Conservation (phyloP, 176 grass and related monocot genomes). For the Aegilops tauschii region DNA sequence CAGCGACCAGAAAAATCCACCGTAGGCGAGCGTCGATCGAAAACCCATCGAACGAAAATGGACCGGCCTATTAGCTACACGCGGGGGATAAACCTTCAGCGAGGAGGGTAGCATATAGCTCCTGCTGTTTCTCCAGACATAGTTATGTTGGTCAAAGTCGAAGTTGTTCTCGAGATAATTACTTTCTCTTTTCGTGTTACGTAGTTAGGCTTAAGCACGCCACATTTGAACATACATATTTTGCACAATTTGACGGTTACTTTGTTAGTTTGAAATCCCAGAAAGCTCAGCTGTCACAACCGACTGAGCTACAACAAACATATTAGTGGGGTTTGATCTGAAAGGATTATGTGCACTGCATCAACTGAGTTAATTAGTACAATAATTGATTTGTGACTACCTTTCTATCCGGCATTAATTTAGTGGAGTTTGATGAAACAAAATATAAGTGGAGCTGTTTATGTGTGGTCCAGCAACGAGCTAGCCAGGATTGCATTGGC, state of each 20-base stretch:
- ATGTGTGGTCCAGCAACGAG: constrained; percentile 22
- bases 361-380: background rate
- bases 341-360: background rate
- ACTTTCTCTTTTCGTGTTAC: background rate
- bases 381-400: constrained; percentile 29
- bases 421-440: constrained; percentile 44
- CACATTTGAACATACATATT: background rate
- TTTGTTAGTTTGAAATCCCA: background rate
- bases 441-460: constrained; percentile 31
- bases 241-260: background rate
- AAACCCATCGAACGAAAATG: too few species aligned
- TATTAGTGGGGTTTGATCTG: background rate
- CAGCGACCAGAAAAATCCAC: too few species aligned
- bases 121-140: background rate
- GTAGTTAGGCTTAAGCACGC: background rate
- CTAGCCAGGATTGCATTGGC: background rate
- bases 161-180: background rate
- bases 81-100: too few species aligned
- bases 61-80: too few species aligned
- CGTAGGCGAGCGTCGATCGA: too few species aligned
- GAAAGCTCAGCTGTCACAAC: constrained; percentile 10
- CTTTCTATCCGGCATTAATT: constrained; percentile 26
- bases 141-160: background rate
- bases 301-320: constrained; percentile 3
- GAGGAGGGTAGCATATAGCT: too few species aligned